Evolutionary conservation across 2,329 filamentous ascomycete species (phyloP).

Genomic region (Colletotrichum lupini): DNA sequence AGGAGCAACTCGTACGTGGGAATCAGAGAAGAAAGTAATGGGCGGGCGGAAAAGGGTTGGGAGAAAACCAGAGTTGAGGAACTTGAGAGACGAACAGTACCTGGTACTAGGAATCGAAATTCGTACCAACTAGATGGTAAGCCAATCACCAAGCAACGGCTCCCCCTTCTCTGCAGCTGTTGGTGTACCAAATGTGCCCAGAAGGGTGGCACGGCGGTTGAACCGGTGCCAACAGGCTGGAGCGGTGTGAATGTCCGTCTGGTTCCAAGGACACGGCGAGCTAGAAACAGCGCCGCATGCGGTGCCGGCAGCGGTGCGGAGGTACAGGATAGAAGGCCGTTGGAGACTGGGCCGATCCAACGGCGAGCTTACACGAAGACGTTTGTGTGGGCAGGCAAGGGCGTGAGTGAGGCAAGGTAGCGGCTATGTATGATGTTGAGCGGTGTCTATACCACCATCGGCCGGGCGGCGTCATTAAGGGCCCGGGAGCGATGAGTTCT

Average conservation of each 20-base stretch:
- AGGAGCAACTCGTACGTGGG: background rate
- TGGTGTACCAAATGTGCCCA: background rate
- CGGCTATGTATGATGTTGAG: background rate
- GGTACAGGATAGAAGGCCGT: background rate
- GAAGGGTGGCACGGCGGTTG: constrained; percentile 10
- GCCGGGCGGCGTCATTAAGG: background rate
- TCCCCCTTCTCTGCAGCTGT: constrained; percentile 6
- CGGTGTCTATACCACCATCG: background rate
- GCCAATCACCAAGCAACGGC: constrained; percentile 4
- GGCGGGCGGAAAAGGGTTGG: background rate
- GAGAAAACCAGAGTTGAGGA: background rate
- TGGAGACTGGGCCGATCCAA: background rate
- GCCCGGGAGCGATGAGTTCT: background rate
- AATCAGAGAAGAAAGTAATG: background rate
- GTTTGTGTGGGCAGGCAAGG: background rate
- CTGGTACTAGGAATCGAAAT: constrained; percentile 8
- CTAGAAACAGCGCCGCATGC: constrained; percentile 9
- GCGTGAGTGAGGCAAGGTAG: background rate
- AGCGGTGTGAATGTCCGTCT: constrained; percentile 17
- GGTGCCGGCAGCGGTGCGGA: background rate
- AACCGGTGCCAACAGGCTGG: constrained; percentile 19
- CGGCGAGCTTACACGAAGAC: background rate
- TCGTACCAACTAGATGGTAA: constrained; percentile 21
- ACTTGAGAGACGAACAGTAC: background rate
- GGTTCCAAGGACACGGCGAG: constrained; percentile 3